Evolutionary conservation across 2,329 filamentous ascomycete genomes (phyloP).

Genomic region (Fonsecaea multimorphosa): DNA sequence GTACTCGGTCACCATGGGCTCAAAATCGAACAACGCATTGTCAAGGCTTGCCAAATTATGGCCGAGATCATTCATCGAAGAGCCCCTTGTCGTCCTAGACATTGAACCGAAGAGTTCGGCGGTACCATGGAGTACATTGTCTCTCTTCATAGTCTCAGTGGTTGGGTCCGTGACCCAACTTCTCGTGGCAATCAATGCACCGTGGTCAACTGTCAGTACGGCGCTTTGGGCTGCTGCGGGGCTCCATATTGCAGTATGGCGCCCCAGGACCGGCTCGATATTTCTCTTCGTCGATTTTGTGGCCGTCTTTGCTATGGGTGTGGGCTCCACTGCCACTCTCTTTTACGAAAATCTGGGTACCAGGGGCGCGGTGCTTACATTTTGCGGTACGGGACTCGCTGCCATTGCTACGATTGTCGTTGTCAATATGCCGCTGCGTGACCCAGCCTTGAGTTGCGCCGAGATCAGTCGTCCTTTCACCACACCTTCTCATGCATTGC

Average conservation of each 20-base stretch:
- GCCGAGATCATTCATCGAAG: slow-evolving; percentile 35
- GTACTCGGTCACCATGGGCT: slow-evolving; percentile 9
- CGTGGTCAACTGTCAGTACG: slow-evolving; percentile 23
- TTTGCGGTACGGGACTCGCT: slow-evolving; percentile 19
- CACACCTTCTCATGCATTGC: slow-evolving; percentile 63
- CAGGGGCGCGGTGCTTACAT: slow-evolving; percentile 12
- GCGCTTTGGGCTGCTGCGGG: slow-evolving; percentile 26
- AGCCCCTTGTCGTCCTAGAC: slow-evolving; percentile 22
- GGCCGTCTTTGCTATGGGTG: slow-evolving; percentile 14
- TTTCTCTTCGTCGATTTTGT: slow-evolving; percentile 24
- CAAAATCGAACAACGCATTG: not conserved
- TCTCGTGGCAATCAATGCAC: slow-evolving; percentile 16
- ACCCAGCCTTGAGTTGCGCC: slow-evolving; percentile 59
- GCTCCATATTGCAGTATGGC: slow-evolving; percentile 18
- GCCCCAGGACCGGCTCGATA: slow-evolving; percentile 31
- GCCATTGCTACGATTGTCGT: slow-evolving; percentile 58
- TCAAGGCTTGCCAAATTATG: slow-evolving; percentile 19
- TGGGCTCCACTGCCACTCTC: slow-evolving; percentile 15
- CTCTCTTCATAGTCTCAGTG: slow-evolving; percentile 28
- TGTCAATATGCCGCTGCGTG: slow-evolving; percentile 72
- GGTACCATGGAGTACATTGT: slow-evolving; percentile 19
- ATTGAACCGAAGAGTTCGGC: slow-evolving; percentile 9
- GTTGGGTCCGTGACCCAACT: slow-evolving; percentile 28
- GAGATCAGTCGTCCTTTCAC: slow-evolving; percentile 66
- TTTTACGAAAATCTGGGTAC: slow-evolving; percentile 20